Evolutionary conservation across 208 protist genomes (phyloP).

Genomic region (Strigomonas culicis): DNA sequence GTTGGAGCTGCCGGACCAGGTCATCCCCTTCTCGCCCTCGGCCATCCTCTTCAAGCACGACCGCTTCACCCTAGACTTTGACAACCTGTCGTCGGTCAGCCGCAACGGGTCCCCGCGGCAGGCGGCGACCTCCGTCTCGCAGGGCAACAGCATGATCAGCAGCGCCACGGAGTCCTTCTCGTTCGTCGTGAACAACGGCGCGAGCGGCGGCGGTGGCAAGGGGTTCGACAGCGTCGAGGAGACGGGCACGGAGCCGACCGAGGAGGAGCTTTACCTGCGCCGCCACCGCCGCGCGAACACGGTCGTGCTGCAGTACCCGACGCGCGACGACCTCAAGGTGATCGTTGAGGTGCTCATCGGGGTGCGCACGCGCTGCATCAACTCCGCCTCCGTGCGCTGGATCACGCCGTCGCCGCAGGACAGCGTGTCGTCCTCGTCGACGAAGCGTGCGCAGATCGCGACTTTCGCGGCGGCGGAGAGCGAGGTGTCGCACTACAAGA

Average conservation of each 20-base stretch:
- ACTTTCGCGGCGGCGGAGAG: slow-evolving; percentile 47
- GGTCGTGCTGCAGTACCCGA: slow-evolving; percentile 51
- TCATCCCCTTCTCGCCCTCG: slow-evolving; percentile 37
- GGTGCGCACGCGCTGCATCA: slow-evolving; percentile 38
- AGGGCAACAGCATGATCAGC: slow-evolving; percentile 11
- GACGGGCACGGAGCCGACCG: slow-evolving; percentile 2
- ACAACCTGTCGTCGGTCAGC: slow-evolving; percentile 14
- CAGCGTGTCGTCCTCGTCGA: slow-evolving; percentile 7
- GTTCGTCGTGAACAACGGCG: neutral
- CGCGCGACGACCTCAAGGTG: slow-evolving; percentile 41
- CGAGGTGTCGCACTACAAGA: slow-evolving; percentile 48
- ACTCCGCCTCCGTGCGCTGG: slow-evolving; percentile 59
- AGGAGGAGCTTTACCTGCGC: neutral
- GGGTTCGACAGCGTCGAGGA: slow-evolving; percentile 11
- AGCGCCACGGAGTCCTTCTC: slow-evolving; percentile 7
- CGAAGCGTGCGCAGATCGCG: slow-evolving; percentile 22
- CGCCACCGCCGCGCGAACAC: slow-evolving; percentile 15
- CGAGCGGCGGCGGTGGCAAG: slow-evolving; percentile 19
- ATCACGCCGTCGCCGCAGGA: slow-evolving; percentile 27
- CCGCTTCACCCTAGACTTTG: slow-evolving; percentile 54
- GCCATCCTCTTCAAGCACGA: slow-evolving; percentile 39
- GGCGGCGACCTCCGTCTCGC: slow-evolving; percentile 12
- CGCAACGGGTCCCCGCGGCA: slow-evolving; percentile 9
- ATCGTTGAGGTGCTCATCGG: slow-evolving; percentile 58
- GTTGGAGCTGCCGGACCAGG: slow-evolving; percentile 36